phyloP scores from a whole-genome alignment of 2,329 filamentous ascomycete species.

The Exophiala calicioides region DNA sequence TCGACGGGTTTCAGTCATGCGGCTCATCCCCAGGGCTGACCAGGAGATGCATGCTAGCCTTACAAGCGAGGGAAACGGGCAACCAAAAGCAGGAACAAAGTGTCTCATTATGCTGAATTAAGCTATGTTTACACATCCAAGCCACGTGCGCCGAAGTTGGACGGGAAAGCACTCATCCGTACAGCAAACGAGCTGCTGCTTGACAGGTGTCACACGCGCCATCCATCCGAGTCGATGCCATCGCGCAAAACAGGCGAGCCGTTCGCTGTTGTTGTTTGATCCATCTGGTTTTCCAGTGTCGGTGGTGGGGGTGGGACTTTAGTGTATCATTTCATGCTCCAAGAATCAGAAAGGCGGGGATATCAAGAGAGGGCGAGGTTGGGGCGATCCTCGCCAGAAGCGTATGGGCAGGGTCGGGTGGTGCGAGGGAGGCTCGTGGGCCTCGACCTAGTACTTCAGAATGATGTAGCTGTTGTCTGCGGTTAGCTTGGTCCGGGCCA shows the following conservation, averaged over 20 bases:
- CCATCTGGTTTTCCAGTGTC: constrained; percentile 7
- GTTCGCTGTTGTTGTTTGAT: constrained; percentile 5
- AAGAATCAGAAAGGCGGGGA: constrained; percentile 29
- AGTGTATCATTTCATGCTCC: constrained; percentile 21
- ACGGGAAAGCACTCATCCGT: constrained; percentile 21
- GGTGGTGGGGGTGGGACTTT: constrained; percentile 5
- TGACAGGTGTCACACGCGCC: constrained; percentile 17
- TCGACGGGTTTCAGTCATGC: constrained; percentile 17
- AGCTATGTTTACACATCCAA: constrained; percentile 21
- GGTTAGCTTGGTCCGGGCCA: constrained; percentile 16
- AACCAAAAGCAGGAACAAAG: constrained; percentile 5
- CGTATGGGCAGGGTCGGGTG: constrained; percentile 24
- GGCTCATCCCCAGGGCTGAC: neutral
- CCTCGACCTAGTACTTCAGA: constrained; percentile 70
- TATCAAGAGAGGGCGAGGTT: constrained; percentile 26
- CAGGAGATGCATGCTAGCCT: neutral
- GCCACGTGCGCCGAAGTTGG: constrained; percentile 21
- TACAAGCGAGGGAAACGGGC: constrained; percentile 1
- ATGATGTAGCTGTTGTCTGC: constrained; percentile 69
- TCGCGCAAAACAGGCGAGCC: constrained; percentile 1
- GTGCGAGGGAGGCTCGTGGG: constrained; percentile 27
- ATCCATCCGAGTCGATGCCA: constrained; percentile 12
- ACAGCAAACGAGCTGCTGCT: constrained; percentile 20
- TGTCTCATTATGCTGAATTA: constrained; percentile 30
- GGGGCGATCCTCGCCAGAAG: constrained; percentile 27